These are phyloP conservation scores for Staphylotrichum longicolle DNA, from an alignment of 495 filamentous ascomycete species.

Conservation along the genomic window DNA sequence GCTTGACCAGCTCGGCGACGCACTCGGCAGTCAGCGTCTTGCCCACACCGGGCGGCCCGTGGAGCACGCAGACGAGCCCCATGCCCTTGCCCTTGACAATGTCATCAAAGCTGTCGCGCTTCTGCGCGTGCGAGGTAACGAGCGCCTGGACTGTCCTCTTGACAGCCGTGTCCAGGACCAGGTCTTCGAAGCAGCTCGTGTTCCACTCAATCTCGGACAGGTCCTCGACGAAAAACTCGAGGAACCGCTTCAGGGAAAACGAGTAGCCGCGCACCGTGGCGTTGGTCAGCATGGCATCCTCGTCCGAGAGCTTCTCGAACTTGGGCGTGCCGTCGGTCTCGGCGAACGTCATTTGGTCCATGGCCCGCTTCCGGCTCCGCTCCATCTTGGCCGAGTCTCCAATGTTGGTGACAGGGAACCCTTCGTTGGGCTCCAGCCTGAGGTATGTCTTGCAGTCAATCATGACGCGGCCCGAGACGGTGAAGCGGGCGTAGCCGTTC, in stretches of 20 bases:
- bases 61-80: slow-evolving; percentile 43
- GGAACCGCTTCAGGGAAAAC: slow-evolving; percentile 32
- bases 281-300: slow-evolving; percentile 32
- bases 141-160: slow-evolving; percentile 56
- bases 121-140: slow-evolving; percentile 38
- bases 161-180: slow-evolving; percentile 52
- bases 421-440: slow-evolving; percentile 28
- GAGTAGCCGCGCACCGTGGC: slow-evolving; percentile 38
- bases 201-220: slow-evolving; percentile 35
- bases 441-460: slow-evolving; percentile 40
- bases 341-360: slow-evolving; percentile 10
- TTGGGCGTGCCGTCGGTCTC: slow-evolving; percentile 13
- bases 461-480: slow-evolving; percentile 38
- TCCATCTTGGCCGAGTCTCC: slow-evolving; percentile 13
- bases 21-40: slow-evolving; percentile 45
- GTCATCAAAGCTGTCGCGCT: slow-evolving; percentile 37
- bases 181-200: slow-evolving; percentile 46
- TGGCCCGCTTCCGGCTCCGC: not conserved
- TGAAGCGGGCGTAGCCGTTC: slow-evolving; percentile 28
- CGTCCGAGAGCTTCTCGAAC: slow-evolving; percentile 30
- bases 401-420: slow-evolving; percentile 22
- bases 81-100: slow-evolving; percentile 41
- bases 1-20: slow-evolving; percentile 51
- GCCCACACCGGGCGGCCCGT: slow-evolving; percentile 41
- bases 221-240: slow-evolving; percentile 37